Conservation (phyloP, 208 protist genomes). For the Endotrypanum monterogeii region DNA sequence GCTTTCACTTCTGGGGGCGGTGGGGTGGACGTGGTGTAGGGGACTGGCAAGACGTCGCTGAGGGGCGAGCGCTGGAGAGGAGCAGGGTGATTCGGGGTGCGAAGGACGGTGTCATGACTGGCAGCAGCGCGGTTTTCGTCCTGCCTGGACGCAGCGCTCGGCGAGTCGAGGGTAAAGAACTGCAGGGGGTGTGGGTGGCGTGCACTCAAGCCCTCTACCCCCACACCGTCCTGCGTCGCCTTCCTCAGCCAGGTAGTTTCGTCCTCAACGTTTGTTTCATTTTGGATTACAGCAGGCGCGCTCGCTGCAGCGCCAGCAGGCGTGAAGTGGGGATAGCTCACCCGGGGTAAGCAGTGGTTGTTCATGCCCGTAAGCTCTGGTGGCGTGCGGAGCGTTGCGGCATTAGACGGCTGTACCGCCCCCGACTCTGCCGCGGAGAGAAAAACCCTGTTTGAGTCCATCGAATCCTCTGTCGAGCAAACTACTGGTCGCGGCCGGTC, state of each 20-base stretch:
- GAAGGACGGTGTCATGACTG: not conserved
- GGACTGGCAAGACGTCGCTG: not conserved
- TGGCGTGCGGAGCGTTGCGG: not conserved
- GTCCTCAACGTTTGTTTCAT: not conserved
- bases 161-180: not conserved
- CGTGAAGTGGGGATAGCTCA: not conserved
- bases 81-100: not conserved
- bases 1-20: not conserved
- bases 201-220: not conserved
- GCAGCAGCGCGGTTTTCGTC: not conserved
- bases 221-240: not conserved
- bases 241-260: not conserved
- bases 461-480: not conserved
- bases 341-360: not conserved
- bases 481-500: not conserved
- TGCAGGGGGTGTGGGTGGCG: not conserved
- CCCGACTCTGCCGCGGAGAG: not conserved
- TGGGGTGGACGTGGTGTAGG: not conserved
- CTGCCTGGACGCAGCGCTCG: not conserved
- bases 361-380: not conserved
- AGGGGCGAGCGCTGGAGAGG: constrained; percentile 8
- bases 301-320: not conserved
- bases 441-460: constrained; percentile 1
- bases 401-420: not conserved
- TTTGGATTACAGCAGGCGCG: not conserved